These are phyloP conservation scores for Botrytis paeoniae DNA, from an alignment of 2,329 filamentous ascomycete genomes.

Conservation along the genomic window DNA sequence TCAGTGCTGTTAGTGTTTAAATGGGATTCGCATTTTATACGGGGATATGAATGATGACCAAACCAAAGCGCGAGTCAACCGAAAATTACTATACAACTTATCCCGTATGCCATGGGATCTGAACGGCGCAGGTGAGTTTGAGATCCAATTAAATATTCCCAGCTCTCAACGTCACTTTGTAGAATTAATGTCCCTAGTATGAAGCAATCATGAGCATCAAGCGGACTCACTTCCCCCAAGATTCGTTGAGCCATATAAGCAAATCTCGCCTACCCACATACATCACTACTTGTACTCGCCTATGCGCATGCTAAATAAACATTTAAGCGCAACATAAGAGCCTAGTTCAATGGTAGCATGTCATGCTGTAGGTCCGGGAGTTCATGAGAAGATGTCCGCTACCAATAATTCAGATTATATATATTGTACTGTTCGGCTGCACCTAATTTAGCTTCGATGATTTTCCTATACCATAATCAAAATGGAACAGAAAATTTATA, in stretches of 20 bases:
- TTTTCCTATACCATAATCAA: too few species aligned
- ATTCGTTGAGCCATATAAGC: neutral
- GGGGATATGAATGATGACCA: fast-evolving
- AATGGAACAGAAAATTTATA: too few species aligned
- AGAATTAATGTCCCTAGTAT: fast-evolving
- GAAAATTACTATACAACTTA: neutral
- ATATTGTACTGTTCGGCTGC: too few species aligned
- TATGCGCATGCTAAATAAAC: fast-evolving
- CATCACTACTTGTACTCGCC: neutral
- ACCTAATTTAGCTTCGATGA: too few species aligned
- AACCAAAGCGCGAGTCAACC: neutral
- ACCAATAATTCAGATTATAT: too few species aligned
- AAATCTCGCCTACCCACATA: neutral
- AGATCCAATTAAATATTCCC: neutral
- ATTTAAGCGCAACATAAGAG: neutral
- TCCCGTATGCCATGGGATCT: neutral
- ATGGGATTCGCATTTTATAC: neutral
- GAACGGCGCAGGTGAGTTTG: neutral
- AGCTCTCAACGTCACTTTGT: neutral
- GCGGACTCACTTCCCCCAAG: fast-evolving
- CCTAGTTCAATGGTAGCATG: neutral
- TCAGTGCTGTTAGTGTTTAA: neutral
- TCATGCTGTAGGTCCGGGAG: too few species aligned
- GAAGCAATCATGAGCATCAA: neutral
- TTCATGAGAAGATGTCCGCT: neutral